These are phyloP conservation scores for Cryptosporidium canis DNA, from an alignment of 169 alveolate genomes.

Conservation along the genomic window DNA sequence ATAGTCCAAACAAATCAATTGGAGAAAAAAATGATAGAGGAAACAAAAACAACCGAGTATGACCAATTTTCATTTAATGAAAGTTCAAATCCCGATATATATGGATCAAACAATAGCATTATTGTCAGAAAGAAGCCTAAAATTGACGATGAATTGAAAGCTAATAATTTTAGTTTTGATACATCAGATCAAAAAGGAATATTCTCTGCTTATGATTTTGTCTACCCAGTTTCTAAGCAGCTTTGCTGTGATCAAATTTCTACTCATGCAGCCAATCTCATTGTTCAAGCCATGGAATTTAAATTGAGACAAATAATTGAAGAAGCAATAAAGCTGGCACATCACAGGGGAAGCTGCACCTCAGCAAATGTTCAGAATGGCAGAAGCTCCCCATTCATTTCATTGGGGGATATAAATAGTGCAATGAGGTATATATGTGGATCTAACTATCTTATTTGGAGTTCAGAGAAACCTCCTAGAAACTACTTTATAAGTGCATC, in stretches of 20 bases:
- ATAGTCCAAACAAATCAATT: neutral
- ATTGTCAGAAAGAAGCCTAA: constrained; percentile 10
- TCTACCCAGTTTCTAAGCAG: constrained; percentile 56
- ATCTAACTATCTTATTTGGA: constrained; percentile 27
- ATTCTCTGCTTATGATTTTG: constrained; percentile 60
- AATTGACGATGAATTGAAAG: neutral
- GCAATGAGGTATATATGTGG: constrained; percentile 60
- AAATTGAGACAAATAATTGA: constrained; percentile 44
- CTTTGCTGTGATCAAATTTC: constrained; percentile 55
- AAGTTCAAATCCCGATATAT: neutral
- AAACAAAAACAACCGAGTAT: neutral
- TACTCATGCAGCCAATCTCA: constrained; percentile 45
- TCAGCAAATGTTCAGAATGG: neutral
- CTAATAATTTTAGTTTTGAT: neutral
- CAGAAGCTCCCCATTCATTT: neutral
- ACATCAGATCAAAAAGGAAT: neutral
- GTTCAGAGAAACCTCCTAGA: constrained; percentile 44
- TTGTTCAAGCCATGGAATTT: constrained; percentile 36
- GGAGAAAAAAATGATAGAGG: neutral
- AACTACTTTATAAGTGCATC: neutral
- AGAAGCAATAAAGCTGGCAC: constrained; percentile 45
- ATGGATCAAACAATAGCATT: neutral
- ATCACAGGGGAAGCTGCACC: constrained; percentile 47
- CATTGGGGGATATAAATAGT: constrained; percentile 36
- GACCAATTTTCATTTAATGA: neutral